A percentile compares a stretch with the other conserved stretches of the same genome.
phyloP scores from a whole-genome alignment of 176 grass and related monocot species.

The Dendrocalamus sinicus region DNA sequence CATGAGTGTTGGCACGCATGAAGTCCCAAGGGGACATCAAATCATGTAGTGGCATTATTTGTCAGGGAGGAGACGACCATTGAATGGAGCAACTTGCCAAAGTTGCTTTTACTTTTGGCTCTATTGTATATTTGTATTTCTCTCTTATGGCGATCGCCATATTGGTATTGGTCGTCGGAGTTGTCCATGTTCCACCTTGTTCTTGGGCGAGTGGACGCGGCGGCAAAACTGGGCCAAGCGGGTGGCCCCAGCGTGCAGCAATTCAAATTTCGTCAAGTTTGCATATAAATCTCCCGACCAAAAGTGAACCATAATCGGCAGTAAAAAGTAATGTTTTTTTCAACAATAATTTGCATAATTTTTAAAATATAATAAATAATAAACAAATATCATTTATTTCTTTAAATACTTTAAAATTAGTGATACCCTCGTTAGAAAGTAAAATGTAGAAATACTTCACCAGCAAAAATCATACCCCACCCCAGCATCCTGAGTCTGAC shows the following conservation, averaged over 20 bases:
- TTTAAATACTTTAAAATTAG: too few relatives aligned
- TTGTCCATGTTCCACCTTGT: background rate
- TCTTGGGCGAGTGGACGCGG: background rate
- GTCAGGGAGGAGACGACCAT: background rate
- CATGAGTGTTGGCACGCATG: background rate
- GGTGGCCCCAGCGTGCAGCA: background rate
- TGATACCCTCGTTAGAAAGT: too few relatives aligned
- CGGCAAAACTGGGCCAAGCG: background rate
- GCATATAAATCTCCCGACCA: background rate
- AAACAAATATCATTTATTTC: too few relatives aligned
- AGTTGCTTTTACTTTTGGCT: background rate
- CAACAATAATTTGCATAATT: too few relatives aligned
- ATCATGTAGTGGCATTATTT: background rate
- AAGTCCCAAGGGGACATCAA: background rate
- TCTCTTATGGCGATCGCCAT: background rate
- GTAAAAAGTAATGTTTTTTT: too few relatives aligned
- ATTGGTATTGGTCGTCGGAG: background rate
- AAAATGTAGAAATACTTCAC: too few relatives aligned
- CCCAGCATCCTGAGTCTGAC: background rate
- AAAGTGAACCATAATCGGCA: background rate
- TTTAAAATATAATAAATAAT: too few relatives aligned
- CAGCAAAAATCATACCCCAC: background rate
- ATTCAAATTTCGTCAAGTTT: constrained; percentile 21
- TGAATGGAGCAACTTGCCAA: background rate
- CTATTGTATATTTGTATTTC: background rate